Conservation (phyloP, 352 stramenopile genomes). For the Aphanomyces cochlioides region DNA sequence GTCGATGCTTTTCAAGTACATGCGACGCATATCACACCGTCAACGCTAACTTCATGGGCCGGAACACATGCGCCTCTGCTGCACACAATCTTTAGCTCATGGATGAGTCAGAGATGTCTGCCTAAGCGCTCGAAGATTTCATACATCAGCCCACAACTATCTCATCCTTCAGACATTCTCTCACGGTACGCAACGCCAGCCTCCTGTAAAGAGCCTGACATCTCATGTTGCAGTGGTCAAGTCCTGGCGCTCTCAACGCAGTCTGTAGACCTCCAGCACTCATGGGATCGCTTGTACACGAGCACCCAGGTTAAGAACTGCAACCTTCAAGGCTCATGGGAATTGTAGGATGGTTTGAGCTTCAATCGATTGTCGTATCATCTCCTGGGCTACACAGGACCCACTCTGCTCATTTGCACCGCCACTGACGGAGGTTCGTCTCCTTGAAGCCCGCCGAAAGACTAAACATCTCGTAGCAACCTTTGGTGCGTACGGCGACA, state of each 20-base stretch:
- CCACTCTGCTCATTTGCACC: constrained; percentile 66
- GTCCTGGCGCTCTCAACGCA: constrained; percentile 59
- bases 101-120: constrained; percentile 59
- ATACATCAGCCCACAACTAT: constrained; percentile 49
- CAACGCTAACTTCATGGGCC: constrained; percentile 64
- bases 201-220: not conserved
- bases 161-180: constrained; percentile 63
- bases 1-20: constrained; percentile 27
- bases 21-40: constrained; percentile 39
- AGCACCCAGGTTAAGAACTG: constrained; percentile 36
- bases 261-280: constrained; percentile 52
- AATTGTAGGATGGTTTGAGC: constrained; percentile 62
- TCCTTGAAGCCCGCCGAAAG: not conserved
- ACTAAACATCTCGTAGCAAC: constrained; percentile 39
- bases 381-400: constrained; percentile 68
- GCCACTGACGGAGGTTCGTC: constrained; percentile 57
- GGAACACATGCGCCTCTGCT: constrained; percentile 61
- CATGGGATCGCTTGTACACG: constrained; percentile 69
- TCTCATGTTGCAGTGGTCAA: constrained; percentile 45
- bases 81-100: constrained; percentile 73
- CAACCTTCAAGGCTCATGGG: not conserved
- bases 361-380: constrained; percentile 83
- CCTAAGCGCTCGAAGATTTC: constrained; percentile 40
- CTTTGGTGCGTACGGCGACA: constrained; percentile 86
- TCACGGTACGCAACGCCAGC: constrained; percentile 46